Percentiles rank a stretch among this genome's conserved stretches.
Evolutionary conservation across 169 alveolate genomes (phyloP).

Genomic region (Babesia bigemina): DNA sequence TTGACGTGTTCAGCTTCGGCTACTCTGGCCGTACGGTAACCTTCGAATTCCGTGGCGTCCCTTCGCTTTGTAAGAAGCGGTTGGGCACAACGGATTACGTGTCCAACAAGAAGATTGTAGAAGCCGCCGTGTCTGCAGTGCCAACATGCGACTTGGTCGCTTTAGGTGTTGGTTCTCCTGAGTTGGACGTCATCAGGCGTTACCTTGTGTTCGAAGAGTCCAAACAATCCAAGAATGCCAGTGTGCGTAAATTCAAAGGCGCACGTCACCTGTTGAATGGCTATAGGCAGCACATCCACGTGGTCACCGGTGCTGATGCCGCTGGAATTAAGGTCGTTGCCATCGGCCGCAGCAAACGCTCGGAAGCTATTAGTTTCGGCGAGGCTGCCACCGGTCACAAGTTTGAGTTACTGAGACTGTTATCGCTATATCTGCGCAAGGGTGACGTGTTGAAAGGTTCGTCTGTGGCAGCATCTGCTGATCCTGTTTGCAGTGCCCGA

Average conservation of each 20-base stretch:
- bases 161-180: slow-evolving; percentile 19
- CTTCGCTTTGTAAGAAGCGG: neutral
- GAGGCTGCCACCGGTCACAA: slow-evolving; percentile 49
- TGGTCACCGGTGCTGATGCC: slow-evolving; percentile 3
- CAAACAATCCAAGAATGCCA: neutral
- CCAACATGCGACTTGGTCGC: slow-evolving; percentile 19
- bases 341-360: slow-evolving; percentile 41
- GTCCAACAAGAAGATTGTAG: slow-evolving; percentile 5
- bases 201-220: slow-evolving; percentile 17
- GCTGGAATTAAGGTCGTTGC: slow-evolving; percentile 7
- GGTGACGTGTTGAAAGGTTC: slow-evolving; percentile 21
- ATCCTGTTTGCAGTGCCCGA: slow-evolving; percentile 5
- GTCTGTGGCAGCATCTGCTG: neutral
- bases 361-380: slow-evolving; percentile 53
- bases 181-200: slow-evolving; percentile 11
- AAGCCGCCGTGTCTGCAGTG: slow-evolving; percentile 18
- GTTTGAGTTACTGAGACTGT: slow-evolving; percentile 33
- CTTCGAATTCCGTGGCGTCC: slow-evolving; percentile 28
- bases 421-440: slow-evolving; percentile 33
- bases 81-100: neutral
- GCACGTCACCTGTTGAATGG: slow-evolving; percentile 5
- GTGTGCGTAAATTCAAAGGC: slow-evolving; percentile 4
- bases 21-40: slow-evolving; percentile 27
- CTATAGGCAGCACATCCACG: slow-evolving; percentile 27
- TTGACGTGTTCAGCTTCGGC: slow-evolving; percentile 12